Percentiles rank a stretch among this genome's conserved stretches.
Conservation (phyloP, 2,329 filamentous ascomycete genomes). For the Colletotrichum orchidophilum region DNA sequence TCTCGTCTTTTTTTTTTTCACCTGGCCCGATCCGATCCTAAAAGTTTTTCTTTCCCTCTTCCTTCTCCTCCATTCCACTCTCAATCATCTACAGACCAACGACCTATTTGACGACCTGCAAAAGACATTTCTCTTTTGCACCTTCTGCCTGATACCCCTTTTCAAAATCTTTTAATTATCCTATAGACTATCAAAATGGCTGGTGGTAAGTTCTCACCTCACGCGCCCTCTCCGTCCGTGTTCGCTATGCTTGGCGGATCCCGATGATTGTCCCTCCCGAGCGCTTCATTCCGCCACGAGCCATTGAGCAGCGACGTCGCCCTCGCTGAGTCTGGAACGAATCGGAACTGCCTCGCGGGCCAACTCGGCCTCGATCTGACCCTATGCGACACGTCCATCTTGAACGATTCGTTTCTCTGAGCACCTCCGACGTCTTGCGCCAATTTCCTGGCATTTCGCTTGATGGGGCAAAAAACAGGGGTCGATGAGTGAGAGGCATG, state of each 20-base stretch:
- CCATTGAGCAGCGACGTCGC: conserved; percentile 24
- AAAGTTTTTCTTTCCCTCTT: conserved; percentile 35
- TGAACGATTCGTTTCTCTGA: neutral
- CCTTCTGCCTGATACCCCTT: conserved; percentile 38
- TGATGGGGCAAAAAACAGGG: neutral
- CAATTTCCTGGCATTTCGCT: conserved; percentile 42
- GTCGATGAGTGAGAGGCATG: conserved; percentile 9
- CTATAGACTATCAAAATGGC: conserved; percentile 49
- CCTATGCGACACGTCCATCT: neutral
- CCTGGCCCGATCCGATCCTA: conserved; percentile 35
- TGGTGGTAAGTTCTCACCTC: conserved; percentile 51
- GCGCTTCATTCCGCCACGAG: neutral
- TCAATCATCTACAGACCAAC: conserved; percentile 21
- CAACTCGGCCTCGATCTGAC: neutral
- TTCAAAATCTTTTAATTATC: conserved; percentile 32
- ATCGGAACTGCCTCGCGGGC: neutral
- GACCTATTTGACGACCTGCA: conserved; percentile 31
- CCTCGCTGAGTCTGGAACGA: neutral
- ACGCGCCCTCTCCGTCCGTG: neutral
- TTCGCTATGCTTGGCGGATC: conserved; percentile 24
- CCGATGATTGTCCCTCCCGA: neutral
- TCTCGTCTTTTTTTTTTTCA: conserved; percentile 40
- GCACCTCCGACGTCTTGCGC: conserved; percentile 38
- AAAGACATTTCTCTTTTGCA: conserved; percentile 35
- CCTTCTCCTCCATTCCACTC: conserved; percentile 10